Evolutionary conservation across 225 moss, liverwort and hornwort genomes (phyloP), one percentile per base, ranked within the genome.

Genomic region (Marchantia polymorpha): DNA sequence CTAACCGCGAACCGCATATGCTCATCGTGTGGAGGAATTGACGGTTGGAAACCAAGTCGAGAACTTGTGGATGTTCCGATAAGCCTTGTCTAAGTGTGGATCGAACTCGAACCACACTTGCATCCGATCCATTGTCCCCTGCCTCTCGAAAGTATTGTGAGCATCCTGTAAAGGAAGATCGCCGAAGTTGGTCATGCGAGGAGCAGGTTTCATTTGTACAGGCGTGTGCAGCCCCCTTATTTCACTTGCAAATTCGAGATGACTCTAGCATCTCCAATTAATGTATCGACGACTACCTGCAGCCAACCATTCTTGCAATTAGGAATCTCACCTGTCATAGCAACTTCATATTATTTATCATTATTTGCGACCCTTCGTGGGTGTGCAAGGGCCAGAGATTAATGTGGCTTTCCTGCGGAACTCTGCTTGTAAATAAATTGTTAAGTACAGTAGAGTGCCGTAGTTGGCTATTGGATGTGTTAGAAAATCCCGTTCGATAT

Each of bases 371-470:
- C 59, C 53, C 54, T 19, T 46, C 15, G 30, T 30, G 73, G 73
- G 29, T 73, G 52, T 54, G 29, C 31, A 60, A 27, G 59, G 54
- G 75, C 75, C 59, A n/a, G 58, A 59, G 39, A 59, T 15, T 59
- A 75, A 53, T 75, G 75, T 59, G 46, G 58, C 75, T 59, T 75
- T 55, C 20, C 59, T 60, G 74, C 74, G 58, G 0, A 20, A 13
- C 74, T 11, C 2, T 74, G 29, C 20, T 59, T 75, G 75, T 75
- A 75, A 75, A 46, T 75, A 75, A 75, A 75, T 59, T 52, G 14
- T 27, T 60, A 25, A 58, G 58, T 12, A 46, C 71, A 31, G 53
- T 46, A 56, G 72, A 58, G 58, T 12, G 22, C 71, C 39, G 53
- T 46, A 56, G 72, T n/a, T 50, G 17, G 48, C 25, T 72, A 29